Evolutionary conservation across 2,329 filamentous ascomycete genomes (phyloP).

Genomic region (Exophiala viscosa): DNA sequence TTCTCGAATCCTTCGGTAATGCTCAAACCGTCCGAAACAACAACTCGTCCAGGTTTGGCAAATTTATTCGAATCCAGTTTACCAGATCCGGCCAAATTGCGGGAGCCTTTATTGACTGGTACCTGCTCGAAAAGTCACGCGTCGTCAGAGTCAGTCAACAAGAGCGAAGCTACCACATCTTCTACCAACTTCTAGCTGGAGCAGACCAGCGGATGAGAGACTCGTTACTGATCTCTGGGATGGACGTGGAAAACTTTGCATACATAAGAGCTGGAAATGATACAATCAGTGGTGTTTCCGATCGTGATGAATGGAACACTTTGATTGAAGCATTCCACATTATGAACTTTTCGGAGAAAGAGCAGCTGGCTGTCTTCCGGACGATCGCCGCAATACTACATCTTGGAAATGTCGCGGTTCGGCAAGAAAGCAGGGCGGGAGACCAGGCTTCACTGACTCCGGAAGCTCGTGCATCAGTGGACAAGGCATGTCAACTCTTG

Average conservation of each 20-base stretch:
- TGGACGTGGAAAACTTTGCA: slow-evolving; percentile 79
- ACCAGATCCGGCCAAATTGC: slow-evolving; percentile 82
- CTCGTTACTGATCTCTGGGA: slow-evolving; percentile 69
- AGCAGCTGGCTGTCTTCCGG: slow-evolving; percentile 76
- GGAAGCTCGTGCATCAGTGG: slow-evolving; percentile 70
- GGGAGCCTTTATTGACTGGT: slow-evolving; percentile 98
- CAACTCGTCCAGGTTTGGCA: slow-evolving; percentile 96
- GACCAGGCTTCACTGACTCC: slow-evolving; percentile 82
- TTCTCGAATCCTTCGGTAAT: slow-evolving; percentile 96
- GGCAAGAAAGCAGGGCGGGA: slow-evolving; percentile 83
- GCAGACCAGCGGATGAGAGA: slow-evolving; percentile 70
- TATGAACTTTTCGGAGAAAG: slow-evolving; percentile 86
- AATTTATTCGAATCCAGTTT: slow-evolving; percentile 98
- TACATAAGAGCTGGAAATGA: slow-evolving; percentile 93
- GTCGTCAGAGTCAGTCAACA: slow-evolving; percentile 83
- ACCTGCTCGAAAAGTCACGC: slow-evolving; percentile 94
- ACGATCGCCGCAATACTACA: slow-evolving; percentile 91
- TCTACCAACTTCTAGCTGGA: slow-evolving; percentile 90
- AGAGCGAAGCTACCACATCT: slow-evolving; percentile 95
- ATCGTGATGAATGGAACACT: slow-evolving; percentile 82
- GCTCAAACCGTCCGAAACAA: slow-evolving; percentile 97
- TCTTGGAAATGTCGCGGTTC: slow-evolving; percentile 83
- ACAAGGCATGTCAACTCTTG: slow-evolving; percentile 76
- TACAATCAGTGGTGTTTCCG: slow-evolving; percentile 83
- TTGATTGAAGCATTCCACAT: slow-evolving; percentile 89